Percentiles rank a stretch among this genome's conserved stretches.
Conservation (phyloP, 352 stramenopile genomes). For the Pythium chondricola region DNA sequence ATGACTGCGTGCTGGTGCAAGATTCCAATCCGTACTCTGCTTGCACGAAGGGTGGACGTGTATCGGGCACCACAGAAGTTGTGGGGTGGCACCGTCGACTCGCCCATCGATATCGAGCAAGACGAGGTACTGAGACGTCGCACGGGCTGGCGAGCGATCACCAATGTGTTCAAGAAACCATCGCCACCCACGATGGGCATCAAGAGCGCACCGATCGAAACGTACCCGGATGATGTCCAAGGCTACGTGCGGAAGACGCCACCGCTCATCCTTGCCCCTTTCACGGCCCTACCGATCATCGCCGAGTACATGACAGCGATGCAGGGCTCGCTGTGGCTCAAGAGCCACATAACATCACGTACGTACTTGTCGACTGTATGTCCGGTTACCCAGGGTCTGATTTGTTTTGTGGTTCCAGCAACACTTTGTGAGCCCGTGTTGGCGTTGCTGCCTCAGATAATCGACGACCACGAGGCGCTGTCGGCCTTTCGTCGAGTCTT, state of each 20-base stretch:
- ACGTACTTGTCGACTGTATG: too few species aligned
- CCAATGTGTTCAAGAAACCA: slow-evolving; percentile 54
- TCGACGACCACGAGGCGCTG: slow-evolving; percentile 63
- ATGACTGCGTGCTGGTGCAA: slow-evolving; percentile 82
- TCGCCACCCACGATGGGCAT: slow-evolving; percentile 49
- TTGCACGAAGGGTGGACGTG: slow-evolving; percentile 39
- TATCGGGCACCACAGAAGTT: slow-evolving; percentile 49
- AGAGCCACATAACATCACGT: slow-evolving; percentile 37
- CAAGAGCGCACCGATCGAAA: slow-evolving; percentile 55
- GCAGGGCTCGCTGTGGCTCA: slow-evolving; percentile 40
- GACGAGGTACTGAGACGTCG: slow-evolving; percentile 64
- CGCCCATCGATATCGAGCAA: slow-evolving; percentile 62
- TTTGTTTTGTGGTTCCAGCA: slow-evolving; percentile 3
- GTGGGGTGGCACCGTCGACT: slow-evolving; percentile 57
- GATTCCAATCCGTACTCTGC: slow-evolving; percentile 46
- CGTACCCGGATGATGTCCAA: slow-evolving; percentile 43
- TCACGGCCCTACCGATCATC: slow-evolving; percentile 54
- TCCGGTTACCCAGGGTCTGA: not conserved
- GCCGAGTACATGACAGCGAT: slow-evolving; percentile 71
- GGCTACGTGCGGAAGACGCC: slow-evolving; percentile 50
- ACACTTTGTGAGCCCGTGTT: slow-evolving; percentile 53
- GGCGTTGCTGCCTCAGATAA: slow-evolving; percentile 59
- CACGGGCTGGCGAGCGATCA: slow-evolving; percentile 64
- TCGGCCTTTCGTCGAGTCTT: slow-evolving; percentile 57
- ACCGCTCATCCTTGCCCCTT: slow-evolving; percentile 58